Percentiles rank a stretch among this genome's conserved stretches.
Conservation (phyloP, 2,329 filamentous ascomycete genomes). For the Fusarium albosuccineum region DNA sequence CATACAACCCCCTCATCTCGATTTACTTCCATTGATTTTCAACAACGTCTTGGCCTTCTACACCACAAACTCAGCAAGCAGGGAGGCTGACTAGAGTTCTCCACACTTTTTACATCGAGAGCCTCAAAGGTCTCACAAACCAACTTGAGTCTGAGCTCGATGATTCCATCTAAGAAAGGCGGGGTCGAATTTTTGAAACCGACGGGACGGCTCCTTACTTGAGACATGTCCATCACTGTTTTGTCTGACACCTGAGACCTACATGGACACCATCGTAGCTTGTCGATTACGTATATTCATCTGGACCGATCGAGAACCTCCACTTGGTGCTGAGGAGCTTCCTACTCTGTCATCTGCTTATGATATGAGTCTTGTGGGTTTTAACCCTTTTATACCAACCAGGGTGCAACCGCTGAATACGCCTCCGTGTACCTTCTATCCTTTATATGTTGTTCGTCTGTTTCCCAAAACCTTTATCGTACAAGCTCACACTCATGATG, state of each 20-base stretch:
- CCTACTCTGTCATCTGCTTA: background rate
- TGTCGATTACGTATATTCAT: background rate
- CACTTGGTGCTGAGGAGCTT: background rate
- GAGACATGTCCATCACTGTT: constrained; percentile 23
- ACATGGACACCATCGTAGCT: background rate
- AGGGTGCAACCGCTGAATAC: constrained; percentile 11
- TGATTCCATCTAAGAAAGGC: background rate
- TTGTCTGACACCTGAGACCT: constrained; percentile 4
- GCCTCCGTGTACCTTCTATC: constrained; percentile 33
- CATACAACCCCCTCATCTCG: constrained; percentile 4
- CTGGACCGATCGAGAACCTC: background rate
- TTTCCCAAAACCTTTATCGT: constrained; percentile 14
- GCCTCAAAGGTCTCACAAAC: background rate
- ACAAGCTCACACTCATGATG: constrained; percentile 11
- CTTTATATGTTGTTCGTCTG: constrained; percentile 21
- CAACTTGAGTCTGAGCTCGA: constrained; percentile 1
- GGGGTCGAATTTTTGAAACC: constrained; percentile 2
- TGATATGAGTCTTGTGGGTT: background rate
- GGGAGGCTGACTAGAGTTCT: constrained; percentile 21
- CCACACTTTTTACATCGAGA: constrained; percentile 23
- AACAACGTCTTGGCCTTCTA: background rate
- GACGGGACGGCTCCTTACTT: constrained; percentile 9
- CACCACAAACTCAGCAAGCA: constrained; percentile 25
- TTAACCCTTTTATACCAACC: constrained; percentile 1
- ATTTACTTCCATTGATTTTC: constrained; percentile 4